Evolutionary conservation across 1,284 basidiomycete species (phyloP), one percentile per base, ranked within the genome.

Genomic region (Ustilago bromivora): DNA sequence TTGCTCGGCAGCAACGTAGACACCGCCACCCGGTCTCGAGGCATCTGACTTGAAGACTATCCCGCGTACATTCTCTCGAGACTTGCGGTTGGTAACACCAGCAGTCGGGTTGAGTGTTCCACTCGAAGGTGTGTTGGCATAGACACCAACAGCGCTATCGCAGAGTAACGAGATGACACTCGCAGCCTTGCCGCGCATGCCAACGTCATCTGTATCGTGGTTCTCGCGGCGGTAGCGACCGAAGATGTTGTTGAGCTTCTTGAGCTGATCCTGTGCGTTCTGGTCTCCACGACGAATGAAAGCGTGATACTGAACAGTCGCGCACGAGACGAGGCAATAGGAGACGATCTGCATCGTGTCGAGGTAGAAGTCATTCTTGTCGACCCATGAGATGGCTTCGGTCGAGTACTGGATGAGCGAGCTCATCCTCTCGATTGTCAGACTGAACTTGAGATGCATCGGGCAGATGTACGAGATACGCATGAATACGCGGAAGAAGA

Each of bases 101-200:
- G 87, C 85, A 0, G 88, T 89, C 2, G 88, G 88, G 54, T 89
- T 89, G 54, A 88, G 78, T 23, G 63, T 67, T 15, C 85, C 83
- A 2, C 65, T 76, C 13, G 71, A 79, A 1, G 83, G 75, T 11
- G 83, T 80, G 57, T 83, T 82, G 11, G 81, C 79, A 46, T 79
- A 83, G 9, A 70, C 74, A 8, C 82, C 82, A 15, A 91, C 64
- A 0, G 79, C 80, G 13, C 81, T 76, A 49, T 97, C 94, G 87
- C 94, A 96, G 31, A 98, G 89, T 23, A 98, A 89, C 31, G 92
- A 90, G 81, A 97, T 96, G 69, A 96, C 94, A 87, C 95, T 95
- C 31, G 90, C 19, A 89, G 95, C 96, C 92, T 98, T 88, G 91
- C 43, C 92, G 90, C 87, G 93, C 92, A 32, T 94, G 65, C 69